A percentile compares a stretch with the other conserved stretches of the same genome.
Evolutionary conservation across 2,329 filamentous ascomycete species (phyloP).

Genomic region (Dactylonectria macrodidyma): DNA sequence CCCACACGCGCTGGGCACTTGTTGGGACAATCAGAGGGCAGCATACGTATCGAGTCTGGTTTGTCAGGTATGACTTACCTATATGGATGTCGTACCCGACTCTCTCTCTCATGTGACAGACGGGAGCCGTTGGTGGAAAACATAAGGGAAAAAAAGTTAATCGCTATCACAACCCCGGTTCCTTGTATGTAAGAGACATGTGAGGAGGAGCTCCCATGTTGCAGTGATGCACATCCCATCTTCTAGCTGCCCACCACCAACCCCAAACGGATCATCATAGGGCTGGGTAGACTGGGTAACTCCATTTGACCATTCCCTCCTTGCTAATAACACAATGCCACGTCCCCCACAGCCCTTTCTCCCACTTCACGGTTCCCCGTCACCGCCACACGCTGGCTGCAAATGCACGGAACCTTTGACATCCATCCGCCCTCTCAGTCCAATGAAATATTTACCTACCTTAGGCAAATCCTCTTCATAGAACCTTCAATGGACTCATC

Average conservation of each 20-base stretch:
- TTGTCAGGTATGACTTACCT: too few species aligned
- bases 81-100: too few species aligned
- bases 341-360: background rate
- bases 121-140: background rate
- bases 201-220: background rate
- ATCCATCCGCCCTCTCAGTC: constrained; percentile 9
- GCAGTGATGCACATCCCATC: background rate
- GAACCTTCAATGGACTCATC: background rate
- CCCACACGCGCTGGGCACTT: background rate
- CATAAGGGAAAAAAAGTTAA: too few species aligned
- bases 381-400: constrained; percentile 20
- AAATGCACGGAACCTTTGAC: constrained; percentile 38
- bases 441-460: background rate
- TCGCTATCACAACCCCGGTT: too few species aligned
- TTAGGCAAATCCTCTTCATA: too few species aligned
- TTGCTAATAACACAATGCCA: background rate
- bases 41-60: too few species aligned
- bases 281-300: too few species aligned
- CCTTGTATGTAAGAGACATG: background rate
- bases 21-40: constrained; percentile 2
- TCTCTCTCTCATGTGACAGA: too few species aligned
- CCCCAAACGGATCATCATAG: too few species aligned
- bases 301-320: background rate
- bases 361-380: background rate
- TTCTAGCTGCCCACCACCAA: background rate